phyloP scores from a whole-genome alignment of 192 early-diverging fungal genomes.

The Entomortierella parvispora region DNA sequence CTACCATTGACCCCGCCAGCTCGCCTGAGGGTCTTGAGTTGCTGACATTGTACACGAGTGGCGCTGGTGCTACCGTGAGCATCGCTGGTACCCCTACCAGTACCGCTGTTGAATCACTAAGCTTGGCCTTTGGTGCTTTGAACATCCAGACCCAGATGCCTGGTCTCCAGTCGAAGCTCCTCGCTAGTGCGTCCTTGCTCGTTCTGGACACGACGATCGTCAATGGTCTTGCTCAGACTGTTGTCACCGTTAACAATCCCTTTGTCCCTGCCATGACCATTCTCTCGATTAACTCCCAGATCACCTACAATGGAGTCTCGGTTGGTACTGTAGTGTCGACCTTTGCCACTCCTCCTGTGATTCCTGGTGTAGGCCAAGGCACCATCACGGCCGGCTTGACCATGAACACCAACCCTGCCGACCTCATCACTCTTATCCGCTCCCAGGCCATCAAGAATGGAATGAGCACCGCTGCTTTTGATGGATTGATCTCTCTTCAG shows the following conservation, averaged over 20 bases:
- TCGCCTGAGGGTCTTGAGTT: constrained; percentile 48
- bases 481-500: constrained; percentile 47
- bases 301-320: constrained; percentile 42
- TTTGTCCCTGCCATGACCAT: constrained; percentile 55
- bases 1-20: constrained; percentile 50
- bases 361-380: constrained; percentile 25
- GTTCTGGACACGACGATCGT: constrained; percentile 34
- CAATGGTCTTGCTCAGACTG: constrained; percentile 42
- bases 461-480: constrained; percentile 41
- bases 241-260: constrained; percentile 56
- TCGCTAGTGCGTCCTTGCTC: constrained; percentile 37
- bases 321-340: constrained; percentile 52
- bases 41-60: constrained; percentile 52
- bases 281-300: constrained; percentile 38
- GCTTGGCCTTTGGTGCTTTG: constrained; percentile 39
- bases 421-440: constrained; percentile 47
- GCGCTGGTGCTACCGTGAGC: constrained; percentile 31
- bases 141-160: constrained; percentile 52
- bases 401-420: constrained; percentile 56
- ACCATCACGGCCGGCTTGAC: constrained; percentile 37
- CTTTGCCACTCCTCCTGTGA: constrained; percentile 44
- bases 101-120: constrained; percentile 52
- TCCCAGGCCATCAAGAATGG: constrained; percentile 35
- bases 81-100: constrained; percentile 49
- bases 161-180: constrained; percentile 45